Percentiles rank a stretch among this genome's conserved stretches.
Evolutionary conservation across 768 basidiomycete genomes (phyloP).

Genomic region (Suillus paluster): DNA sequence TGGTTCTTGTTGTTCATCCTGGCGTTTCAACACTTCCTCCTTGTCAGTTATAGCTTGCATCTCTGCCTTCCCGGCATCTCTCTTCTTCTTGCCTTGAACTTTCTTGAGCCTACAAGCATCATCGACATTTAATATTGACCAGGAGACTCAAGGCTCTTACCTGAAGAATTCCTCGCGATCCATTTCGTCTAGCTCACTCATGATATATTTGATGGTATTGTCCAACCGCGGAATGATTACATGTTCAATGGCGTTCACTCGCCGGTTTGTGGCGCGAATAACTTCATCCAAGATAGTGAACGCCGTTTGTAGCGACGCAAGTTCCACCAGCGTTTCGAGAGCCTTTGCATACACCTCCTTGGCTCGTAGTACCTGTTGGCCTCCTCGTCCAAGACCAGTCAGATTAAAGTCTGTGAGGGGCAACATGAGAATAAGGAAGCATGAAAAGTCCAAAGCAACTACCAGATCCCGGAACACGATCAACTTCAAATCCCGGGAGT

Average conservation of each 20-base stretch:
- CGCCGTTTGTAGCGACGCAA: conserved; percentile 95
- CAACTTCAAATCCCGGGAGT: conserved; percentile 92
- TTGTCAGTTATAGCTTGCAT: conserved; percentile 26
- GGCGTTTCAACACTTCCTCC: conserved; percentile 26
- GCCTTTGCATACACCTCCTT: conserved; percentile 99
- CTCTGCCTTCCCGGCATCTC: conserved; percentile 24
- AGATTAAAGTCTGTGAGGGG: conserved; percentile 82
- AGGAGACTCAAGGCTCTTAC: conserved; percentile 43
- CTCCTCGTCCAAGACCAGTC: conserved; percentile 95
- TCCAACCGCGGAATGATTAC: conserved; percentile 94
- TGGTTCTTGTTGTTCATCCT: conserved; percentile 33
- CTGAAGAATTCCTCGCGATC: conserved; percentile 95
- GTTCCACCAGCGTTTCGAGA: conserved; percentile 94
- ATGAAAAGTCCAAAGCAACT: conserved; percentile 14
- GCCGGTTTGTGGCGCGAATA: conserved; percentile 97
- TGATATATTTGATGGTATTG: conserved; percentile 97
- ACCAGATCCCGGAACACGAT: conserved; percentile 87
- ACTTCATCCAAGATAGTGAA: conserved; percentile 99
- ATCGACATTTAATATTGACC: conserved; percentile 1
- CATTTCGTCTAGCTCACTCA: conserved; percentile 98
- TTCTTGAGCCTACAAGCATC: conserved; percentile 77
- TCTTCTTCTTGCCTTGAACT: conserved; percentile 79
- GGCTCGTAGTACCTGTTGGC: conserved; percentile 93
- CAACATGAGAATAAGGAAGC: background rate
- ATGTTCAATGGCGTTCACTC: conserved; percentile 98